A percentile compares a stretch with the other conserved stretches of the same genome.
These are phyloP conservation scores for Monosporascus sp. DNA, from an alignment of 2,329 filamentous ascomycete genomes.

Conservation along the genomic window DNA sequence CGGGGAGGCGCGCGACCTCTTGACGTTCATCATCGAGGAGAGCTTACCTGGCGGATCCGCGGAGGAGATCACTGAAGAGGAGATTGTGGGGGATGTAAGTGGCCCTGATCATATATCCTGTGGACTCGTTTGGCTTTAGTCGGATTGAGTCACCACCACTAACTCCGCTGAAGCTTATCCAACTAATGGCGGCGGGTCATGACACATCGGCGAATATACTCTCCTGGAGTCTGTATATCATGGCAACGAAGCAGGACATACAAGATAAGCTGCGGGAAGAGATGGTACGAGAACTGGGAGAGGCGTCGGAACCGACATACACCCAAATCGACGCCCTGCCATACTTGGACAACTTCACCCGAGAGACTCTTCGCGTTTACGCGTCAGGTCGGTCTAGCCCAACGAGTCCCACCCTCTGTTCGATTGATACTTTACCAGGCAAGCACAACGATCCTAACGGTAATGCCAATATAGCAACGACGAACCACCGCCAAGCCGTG, in stretches of 20 bases:
- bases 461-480: slow-evolving; percentile 13
- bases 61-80: slow-evolving; percentile 20
- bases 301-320: slow-evolving; percentile 22
- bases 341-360: slow-evolving; percentile 33
- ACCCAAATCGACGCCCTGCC: slow-evolving; percentile 22
- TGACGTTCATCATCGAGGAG: slow-evolving; percentile 11
- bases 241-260: slow-evolving; percentile 26
- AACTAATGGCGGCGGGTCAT: slow-evolving; percentile 32
- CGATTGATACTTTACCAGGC: neutral
- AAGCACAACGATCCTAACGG: no score
- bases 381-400: slow-evolving; percentile 18
- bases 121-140: no score
- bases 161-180: slow-evolving; percentile 19
- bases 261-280: slow-evolving; percentile 30
- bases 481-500: slow-evolving; percentile 25
- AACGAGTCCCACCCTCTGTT: neutral
- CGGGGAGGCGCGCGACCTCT: slow-evolving; percentile 5
- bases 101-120: neutral
- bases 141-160: no score
- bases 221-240: slow-evolving; percentile 28
- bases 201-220: slow-evolving; percentile 32
- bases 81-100: slow-evolving; percentile 19
- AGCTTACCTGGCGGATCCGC: slow-evolving; percentile 10
- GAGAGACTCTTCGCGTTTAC: slow-evolving; percentile 32
- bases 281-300: slow-evolving; percentile 17